These are phyloP conservation scores for Nemania abortiva DNA, from an alignment of 2,329 filamentous ascomycete species.

Conservation along the genomic window DNA sequence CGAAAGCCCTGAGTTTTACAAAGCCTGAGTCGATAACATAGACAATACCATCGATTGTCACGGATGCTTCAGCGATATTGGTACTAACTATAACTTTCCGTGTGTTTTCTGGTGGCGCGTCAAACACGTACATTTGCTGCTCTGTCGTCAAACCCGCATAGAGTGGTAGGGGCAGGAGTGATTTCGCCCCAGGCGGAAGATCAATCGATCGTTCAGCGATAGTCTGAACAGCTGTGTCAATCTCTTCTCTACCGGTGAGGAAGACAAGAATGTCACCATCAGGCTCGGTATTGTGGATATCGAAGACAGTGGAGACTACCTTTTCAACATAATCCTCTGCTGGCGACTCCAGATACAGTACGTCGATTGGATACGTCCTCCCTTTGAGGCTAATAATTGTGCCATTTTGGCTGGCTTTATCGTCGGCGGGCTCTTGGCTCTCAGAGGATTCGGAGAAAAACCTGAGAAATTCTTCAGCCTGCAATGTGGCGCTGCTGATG, in stretches of 20 bases:
- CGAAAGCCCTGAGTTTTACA: slow-evolving; percentile 89
- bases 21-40: slow-evolving; percentile 93
- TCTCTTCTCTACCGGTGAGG: slow-evolving; percentile 92
- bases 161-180: slow-evolving; percentile 79
- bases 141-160: slow-evolving; percentile 92
- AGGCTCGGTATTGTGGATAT: slow-evolving; percentile 84
- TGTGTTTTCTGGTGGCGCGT: slow-evolving; percentile 81
- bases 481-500: slow-evolving; percentile 91
- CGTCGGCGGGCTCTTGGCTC: slow-evolving; percentile 50
- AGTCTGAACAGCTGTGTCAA: slow-evolving; percentile 83
- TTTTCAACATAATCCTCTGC: slow-evolving; percentile 88
- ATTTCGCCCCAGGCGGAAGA: slow-evolving; percentile 69
- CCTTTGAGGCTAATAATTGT: slow-evolving; percentile 88
- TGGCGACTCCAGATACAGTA: slow-evolving; percentile 81
- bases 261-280: slow-evolving; percentile 93
- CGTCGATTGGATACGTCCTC: slow-evolving; percentile 88
- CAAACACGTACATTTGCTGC: slow-evolving; percentile 95
- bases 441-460: slow-evolving; percentile 74
- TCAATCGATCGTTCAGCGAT: slow-evolving; percentile 78
- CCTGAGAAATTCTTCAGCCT: slow-evolving; percentile 84
- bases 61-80: slow-evolving; percentile 95
- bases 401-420: slow-evolving; percentile 51
- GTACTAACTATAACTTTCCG: slow-evolving; percentile 94
- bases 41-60: slow-evolving; percentile 92
- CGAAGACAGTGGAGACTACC: slow-evolving; percentile 84